Base-by-base conservation (phyloP, 2,329 filamentous ascomycete species). In the Phialophora verrucosa region DNA sequence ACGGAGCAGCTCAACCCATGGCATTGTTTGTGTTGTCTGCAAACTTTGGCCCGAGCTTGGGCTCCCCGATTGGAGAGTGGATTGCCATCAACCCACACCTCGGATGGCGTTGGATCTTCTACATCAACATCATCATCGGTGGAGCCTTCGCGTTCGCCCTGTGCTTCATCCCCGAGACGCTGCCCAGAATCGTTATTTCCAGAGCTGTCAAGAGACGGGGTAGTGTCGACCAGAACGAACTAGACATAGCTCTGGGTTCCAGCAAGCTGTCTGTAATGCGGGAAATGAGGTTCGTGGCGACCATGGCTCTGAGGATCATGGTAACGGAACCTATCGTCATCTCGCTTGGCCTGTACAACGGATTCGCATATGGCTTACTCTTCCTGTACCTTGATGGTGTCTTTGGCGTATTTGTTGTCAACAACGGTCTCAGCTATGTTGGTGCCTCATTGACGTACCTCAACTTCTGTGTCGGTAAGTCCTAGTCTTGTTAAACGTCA, bases 331-430 rank as follows among this genome's bases (percentile, higher is more conserved):
- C 78, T 0, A 80, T 81, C 58, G 76, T 82, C n/a, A 71, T 77
- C 12, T 67, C 64, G 3, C 59, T 69, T n/a, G 67, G 64, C 31
- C 47, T 69, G 62, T 80, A 80, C 69, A 81, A 81, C 57, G 79
- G 79, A 7, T 80, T 80, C 60, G 76, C 78, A 2, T 81, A 81
- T 62, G 79, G 79, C 6, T 70, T 81, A 12, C 72, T 81, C 10
- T 81, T 79, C 70, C 69, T 81, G 29, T 81, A 80, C 67, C 72
- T 81, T 12, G 79, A 81, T 61, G 79, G 79, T 3, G 78, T 81
- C 25, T 79, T 79, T 67, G 75, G 81, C 67, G 76, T 83, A 55
- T 78, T 82, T 67, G 75, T 77, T n/a, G 69, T 78, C 67, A 78
- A 80, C 67, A 81, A 81, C 58, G 67, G 67, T 29, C 74, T 81